phyloP scores from a whole-genome alignment of 352 stramenopile genomes.

The Blastocystis sp. region DNA sequence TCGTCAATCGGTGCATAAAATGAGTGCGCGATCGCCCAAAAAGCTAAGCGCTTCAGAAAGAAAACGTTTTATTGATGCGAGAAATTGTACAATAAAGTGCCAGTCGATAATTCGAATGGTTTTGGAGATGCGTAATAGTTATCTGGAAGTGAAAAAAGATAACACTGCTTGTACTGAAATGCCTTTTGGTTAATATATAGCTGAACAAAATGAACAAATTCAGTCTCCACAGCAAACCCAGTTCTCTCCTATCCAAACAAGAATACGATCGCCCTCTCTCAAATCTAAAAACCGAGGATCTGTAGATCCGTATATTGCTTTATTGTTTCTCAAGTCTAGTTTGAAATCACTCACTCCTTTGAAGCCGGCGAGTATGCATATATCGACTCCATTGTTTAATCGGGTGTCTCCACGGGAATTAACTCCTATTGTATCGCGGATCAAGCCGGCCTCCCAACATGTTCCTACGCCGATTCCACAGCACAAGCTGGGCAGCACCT shows the following conservation, averaged over 20 bases:
- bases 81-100: slow-evolving; percentile 33
- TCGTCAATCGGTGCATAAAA: not conserved
- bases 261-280: not conserved
- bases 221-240: not conserved
- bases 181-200: not conserved
- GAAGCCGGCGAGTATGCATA: not conserved
- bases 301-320: not conserved
- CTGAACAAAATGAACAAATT: not conserved
- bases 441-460: not conserved
- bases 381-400: not conserved
- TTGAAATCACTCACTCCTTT: not conserved
- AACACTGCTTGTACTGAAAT: not conserved
- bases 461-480: not conserved
- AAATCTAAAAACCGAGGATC: not conserved
- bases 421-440: not conserved
- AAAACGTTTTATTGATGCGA: not conserved
- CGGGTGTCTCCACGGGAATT: not conserved
- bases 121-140: slow-evolving; percentile 17
- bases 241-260: not conserved
- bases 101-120: slow-evolving; percentile 41
- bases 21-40: slow-evolving; percentile 18
- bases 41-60: not conserved
- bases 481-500: not conserved
- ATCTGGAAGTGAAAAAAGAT: not conserved
- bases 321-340: not conserved